Evolutionary conservation across 208 protist species (phyloP).

Genomic region (Angomonas desouzai): DNA sequence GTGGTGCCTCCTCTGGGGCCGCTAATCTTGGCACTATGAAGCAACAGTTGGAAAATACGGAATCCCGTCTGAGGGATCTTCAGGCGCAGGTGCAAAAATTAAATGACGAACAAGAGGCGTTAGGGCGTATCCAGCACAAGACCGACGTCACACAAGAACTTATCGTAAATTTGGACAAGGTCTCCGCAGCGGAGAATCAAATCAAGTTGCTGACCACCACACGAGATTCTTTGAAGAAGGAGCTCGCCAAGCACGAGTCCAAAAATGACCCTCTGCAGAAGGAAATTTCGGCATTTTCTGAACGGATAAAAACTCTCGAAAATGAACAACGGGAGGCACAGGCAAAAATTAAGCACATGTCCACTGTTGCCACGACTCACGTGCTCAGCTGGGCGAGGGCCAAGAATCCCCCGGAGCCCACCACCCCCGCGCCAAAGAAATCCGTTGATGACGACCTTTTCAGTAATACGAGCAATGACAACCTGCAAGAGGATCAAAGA

Average conservation of each 20-base stretch:
- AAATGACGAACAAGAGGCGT: constrained; percentile 48
- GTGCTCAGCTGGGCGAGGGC: constrained; percentile 72
- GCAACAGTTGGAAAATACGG: constrained; percentile 50
- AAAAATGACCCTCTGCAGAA: constrained; percentile 34
- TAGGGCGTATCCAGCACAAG: constrained; percentile 52
- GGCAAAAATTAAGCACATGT: constrained; percentile 67
- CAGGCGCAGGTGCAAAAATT: constrained; percentile 40
- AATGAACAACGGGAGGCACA: constrained; percentile 57
- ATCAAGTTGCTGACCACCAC: constrained; percentile 49
- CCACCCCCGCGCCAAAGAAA: constrained; percentile 10
- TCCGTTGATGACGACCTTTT: constrained; percentile 49
- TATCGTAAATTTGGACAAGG: constrained; percentile 48
- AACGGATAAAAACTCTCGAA: constrained; percentile 39
- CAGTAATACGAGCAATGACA: constrained; percentile 17
- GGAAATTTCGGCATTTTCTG: constrained; percentile 55
- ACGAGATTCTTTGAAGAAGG: constrained; percentile 31
- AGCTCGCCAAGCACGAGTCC: constrained; percentile 16
- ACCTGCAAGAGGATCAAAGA: constrained; percentile 35
- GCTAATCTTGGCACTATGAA: constrained; percentile 21
- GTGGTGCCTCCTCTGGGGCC: constrained; percentile 18
- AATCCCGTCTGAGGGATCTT: constrained; percentile 43
- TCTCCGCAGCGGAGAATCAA: constrained; percentile 45
- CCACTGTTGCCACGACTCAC: constrained; percentile 41
- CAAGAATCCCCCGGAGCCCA: constrained; percentile 69
- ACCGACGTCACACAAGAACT: constrained; percentile 54